Conservation (phyloP, 1,139 yeast species). For the Wickerhamomyces sp. region DNA sequence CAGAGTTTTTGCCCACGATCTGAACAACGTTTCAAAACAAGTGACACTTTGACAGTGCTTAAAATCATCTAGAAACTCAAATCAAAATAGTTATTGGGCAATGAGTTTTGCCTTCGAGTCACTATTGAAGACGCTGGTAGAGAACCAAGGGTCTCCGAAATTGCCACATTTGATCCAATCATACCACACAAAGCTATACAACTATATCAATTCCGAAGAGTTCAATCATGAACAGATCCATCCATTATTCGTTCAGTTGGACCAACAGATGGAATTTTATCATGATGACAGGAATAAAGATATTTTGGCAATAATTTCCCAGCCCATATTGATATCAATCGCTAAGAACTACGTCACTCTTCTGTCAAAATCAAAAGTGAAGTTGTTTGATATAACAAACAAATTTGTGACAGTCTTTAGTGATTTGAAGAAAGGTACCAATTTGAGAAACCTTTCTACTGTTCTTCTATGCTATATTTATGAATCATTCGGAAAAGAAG, state of each 20-base stretch:
- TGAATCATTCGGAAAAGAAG: conserved; percentile 27
- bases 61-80: no score
- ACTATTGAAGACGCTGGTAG: not conserved
- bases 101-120: not conserved
- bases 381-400: conserved; percentile 22
- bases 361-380: conserved; percentile 14
- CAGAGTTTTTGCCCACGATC: no score
- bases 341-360: conserved; percentile 21
- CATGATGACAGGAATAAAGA: conserved; percentile 20
- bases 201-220: conserved; percentile 3
- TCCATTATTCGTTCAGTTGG: conserved; percentile 10
- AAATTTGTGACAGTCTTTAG: conserved; percentile 19
- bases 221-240: conserved; percentile 2
- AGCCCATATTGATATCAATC: conserved; percentile 12
- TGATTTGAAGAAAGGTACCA: conserved; percentile 11
- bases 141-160: not conserved
- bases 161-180: conserved; percentile 5
- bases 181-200: conserved; percentile 8
- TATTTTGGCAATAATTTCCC: conserved; percentile 8
- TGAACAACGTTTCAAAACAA: no score
- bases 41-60: no score
- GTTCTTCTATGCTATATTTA: conserved; percentile 22
- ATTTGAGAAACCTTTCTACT: conserved; percentile 13
- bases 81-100: not conserved
- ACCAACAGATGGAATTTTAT: conserved; percentile 14